phyloP scores from a whole-genome alignment of 2,329 filamentous ascomycete genomes.

The Fusarium sacchari region DNA sequence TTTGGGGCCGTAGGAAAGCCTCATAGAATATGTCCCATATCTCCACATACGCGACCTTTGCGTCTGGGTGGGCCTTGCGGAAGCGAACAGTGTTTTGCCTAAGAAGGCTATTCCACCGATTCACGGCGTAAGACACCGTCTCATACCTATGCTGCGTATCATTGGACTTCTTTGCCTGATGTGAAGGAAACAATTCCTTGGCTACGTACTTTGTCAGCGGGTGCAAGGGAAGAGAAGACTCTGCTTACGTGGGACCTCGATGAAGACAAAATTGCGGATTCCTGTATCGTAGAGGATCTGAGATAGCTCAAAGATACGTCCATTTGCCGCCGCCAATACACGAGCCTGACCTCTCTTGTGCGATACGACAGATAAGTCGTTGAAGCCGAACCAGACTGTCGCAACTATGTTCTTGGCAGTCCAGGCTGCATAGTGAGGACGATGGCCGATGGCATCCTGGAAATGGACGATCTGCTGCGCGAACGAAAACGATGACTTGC shows the following conservation, averaged over 20 bases:
- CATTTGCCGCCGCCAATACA: not conserved
- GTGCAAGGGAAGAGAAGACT: rapidly evolving
- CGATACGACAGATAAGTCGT: not conserved
- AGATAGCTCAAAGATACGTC: not conserved
- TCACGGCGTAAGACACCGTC: not conserved
- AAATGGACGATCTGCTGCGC: constrained; percentile 1
- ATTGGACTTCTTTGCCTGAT: not conserved
- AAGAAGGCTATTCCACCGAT: not conserved
- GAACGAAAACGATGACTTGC: not conserved
- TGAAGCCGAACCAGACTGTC: not conserved
- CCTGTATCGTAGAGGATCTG: not conserved
- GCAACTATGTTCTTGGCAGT: not conserved
- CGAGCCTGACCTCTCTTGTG: not conserved
- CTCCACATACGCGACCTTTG: not conserved
- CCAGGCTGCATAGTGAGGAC: not conserved
- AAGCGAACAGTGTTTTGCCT: not conserved
- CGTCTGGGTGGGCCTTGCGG: not conserved
- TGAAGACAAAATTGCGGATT: not conserved
- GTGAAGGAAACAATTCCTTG: not conserved
- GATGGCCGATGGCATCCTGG: not conserved
- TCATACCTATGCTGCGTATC: not conserved
- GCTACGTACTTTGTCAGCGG: not conserved
- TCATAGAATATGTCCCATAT: constrained; percentile 10
- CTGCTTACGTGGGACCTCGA: not conserved
- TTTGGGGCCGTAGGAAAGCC: not conserved